phyloP scores from a whole-genome alignment of 169 alveolate genomes.

The Eimeria acervulina region DNA sequence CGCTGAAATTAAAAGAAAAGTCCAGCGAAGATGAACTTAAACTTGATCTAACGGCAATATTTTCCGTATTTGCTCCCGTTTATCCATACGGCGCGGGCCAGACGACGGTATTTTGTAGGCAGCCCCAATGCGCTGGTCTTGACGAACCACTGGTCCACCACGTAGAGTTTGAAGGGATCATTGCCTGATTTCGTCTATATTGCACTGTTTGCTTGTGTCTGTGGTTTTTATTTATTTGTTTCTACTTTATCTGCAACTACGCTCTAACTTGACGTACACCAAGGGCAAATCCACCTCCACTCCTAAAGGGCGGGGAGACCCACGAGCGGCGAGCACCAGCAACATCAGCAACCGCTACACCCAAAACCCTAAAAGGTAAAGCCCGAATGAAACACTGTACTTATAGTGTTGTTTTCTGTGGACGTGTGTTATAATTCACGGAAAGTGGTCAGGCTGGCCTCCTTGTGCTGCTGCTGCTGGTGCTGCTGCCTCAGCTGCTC shows the following conservation, averaged over 20 bases:
- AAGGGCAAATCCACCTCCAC: not conserved
- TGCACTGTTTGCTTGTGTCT: not conserved
- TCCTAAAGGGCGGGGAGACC: not conserved
- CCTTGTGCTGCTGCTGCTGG: not conserved
- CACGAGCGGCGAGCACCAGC: not conserved
- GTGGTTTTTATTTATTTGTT: not conserved
- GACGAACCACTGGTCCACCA: not conserved
- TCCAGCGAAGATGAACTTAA: not conserved
- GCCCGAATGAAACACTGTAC: not conserved
- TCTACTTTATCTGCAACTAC: not conserved
- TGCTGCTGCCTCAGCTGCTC: not conserved
- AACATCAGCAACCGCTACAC: not conserved
- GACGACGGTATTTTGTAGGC: not conserved
- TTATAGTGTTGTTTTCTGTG: not conserved
- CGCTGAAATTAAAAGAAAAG: not conserved
- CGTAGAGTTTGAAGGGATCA: not conserved
- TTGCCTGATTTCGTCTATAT: not conserved
- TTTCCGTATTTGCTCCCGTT: not conserved
- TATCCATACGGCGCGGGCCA: not conserved
- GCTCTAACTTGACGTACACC: not conserved
- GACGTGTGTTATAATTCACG: not conserved
- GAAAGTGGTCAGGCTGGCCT: not conserved
- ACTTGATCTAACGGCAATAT: not conserved
- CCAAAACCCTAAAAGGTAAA: not conserved
- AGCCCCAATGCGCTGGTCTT: not conserved